These are phyloP conservation scores for Vaccinium myrtillus DNA, from an alignment of 148 eudicot species.

Conservation along the genomic window DNA sequence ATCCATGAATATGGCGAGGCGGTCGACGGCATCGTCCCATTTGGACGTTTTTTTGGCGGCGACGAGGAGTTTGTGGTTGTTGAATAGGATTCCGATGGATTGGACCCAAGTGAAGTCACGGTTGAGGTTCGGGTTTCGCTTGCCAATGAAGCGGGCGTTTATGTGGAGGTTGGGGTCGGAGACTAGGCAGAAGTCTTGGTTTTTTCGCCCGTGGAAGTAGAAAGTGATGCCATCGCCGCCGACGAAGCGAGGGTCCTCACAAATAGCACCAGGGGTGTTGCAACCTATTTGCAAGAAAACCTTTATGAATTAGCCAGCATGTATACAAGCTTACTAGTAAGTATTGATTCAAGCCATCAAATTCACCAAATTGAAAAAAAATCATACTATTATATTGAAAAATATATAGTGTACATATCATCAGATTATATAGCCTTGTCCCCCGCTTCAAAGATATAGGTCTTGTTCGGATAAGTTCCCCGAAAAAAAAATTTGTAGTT, in stretches of 20 bases:
- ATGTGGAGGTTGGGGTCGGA: conserved; percentile 22
- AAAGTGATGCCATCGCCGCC: conserved; percentile 25
- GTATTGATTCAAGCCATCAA: too few species aligned
- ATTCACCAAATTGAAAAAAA: too few species aligned
- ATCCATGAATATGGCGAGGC: conserved; percentile 8
- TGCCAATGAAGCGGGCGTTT: conserved; percentile 29
- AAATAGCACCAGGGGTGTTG: conserved; percentile 10
- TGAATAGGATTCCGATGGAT: conserved; percentile 31
- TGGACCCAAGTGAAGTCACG: conserved; percentile 32
- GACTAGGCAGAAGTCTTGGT: conserved; percentile 22
- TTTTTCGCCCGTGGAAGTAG: conserved; percentile 25
- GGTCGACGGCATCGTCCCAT: conserved; percentile 15
- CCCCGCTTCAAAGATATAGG: too few species aligned
- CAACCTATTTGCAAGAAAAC: conserved; percentile 1
- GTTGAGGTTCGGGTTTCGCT: conserved; percentile 21
- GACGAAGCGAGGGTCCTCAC: conserved; percentile 24
- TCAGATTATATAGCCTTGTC: too few species aligned
- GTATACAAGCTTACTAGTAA: too few species aligned
- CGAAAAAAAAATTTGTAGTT: too few species aligned
- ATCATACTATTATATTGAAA: too few species aligned
- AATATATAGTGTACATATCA: too few species aligned
- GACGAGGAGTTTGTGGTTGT: conserved; percentile 7
- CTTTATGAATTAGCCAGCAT: background rate
- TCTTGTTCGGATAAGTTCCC: too few species aligned
- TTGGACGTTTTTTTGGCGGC: conserved; percentile 10